These are phyloP conservation scores for Ascochyta rabiei DNA, from an alignment of 2,329 filamentous ascomycete genomes.

Conservation along the genomic window DNA sequence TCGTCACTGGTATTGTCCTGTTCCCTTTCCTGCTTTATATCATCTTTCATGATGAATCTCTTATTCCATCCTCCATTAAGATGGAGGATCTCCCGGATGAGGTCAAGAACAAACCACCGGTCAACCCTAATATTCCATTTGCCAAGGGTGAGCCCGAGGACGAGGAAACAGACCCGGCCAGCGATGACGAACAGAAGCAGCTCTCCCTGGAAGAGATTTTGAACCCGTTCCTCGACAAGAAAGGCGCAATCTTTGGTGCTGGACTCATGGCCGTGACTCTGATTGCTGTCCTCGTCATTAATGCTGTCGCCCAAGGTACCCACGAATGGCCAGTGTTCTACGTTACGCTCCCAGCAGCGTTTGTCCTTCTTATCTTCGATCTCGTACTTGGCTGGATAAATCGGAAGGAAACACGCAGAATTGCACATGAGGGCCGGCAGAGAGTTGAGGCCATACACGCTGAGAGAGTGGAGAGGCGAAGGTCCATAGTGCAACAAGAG, in stretches of 20 bases:
- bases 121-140: conserved; percentile 75
- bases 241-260: conserved; percentile 68
- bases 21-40: conserved; percentile 74
- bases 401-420: conserved; percentile 66
- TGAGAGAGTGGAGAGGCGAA: conserved; percentile 38
- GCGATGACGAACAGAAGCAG: conserved; percentile 59
- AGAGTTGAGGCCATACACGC: conserved; percentile 55
- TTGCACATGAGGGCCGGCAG: conserved; percentile 62
- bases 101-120: conserved; percentile 60
- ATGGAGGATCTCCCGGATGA: conserved; percentile 71
- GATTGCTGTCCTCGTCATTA: conserved; percentile 68
- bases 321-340: conserved; percentile 67
- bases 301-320: conserved; percentile 62
- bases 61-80: conserved; percentile 70
- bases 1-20: conserved; percentile 69
- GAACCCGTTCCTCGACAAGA: conserved; percentile 74
- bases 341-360: conserved; percentile 71
- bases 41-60: conserved; percentile 67
- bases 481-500: conserved; percentile 20
- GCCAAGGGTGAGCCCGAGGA: conserved; percentile 63
- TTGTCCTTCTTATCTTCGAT: conserved; percentile 73
- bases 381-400: conserved; percentile 67
- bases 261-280: conserved; percentile 71
- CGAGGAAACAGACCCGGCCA: conserved; percentile 53
- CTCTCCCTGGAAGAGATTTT: conserved; percentile 74